These are phyloP conservation scores for Rubia yunnanensis DNA, from an alignment of 257 asterid genomes.

Conservation along the genomic window DNA sequence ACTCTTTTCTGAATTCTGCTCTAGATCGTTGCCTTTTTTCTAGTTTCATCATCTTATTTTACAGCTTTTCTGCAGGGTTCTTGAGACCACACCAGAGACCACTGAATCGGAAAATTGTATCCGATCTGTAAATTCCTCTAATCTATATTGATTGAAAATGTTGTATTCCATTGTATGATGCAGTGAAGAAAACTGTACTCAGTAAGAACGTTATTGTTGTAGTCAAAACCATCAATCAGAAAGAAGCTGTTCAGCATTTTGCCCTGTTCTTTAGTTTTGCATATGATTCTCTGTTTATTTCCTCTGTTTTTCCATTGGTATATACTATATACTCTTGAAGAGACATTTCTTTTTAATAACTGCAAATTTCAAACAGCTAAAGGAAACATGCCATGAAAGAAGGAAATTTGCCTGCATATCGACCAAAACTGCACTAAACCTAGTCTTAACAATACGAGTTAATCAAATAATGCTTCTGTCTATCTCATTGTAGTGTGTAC, in stretches of 20 bases:
- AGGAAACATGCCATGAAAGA: background rate
- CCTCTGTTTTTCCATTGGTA: background rate
- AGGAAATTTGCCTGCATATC: constrained; percentile 5
- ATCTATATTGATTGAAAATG: background rate
- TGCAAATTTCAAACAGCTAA: background rate
- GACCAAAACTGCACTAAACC: constrained; percentile 37
- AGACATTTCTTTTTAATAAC: background rate
- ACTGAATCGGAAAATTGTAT: constrained; percentile 16
- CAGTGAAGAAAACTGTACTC: background rate
- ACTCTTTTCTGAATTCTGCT: background rate
- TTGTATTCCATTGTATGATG: background rate
- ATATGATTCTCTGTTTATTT: background rate
- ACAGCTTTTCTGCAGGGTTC: constrained; percentile 10
- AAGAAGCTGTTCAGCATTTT: background rate
- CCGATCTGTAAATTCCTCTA: background rate
- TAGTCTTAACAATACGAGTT: constrained; percentile 14
- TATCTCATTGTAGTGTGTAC: background rate
- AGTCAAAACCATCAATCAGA: background rate
- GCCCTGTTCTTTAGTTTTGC: background rate
- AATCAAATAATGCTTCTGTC: background rate
- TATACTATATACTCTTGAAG: too few relatives aligned
- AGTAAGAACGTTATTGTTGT: too few relatives aligned
- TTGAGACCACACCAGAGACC: background rate
- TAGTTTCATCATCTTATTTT: background rate
- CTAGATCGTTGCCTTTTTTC: background rate